Evolutionary conservation across 108 stramenopile species (phyloP).

Genomic region (Cyclotella atomus): DNA sequence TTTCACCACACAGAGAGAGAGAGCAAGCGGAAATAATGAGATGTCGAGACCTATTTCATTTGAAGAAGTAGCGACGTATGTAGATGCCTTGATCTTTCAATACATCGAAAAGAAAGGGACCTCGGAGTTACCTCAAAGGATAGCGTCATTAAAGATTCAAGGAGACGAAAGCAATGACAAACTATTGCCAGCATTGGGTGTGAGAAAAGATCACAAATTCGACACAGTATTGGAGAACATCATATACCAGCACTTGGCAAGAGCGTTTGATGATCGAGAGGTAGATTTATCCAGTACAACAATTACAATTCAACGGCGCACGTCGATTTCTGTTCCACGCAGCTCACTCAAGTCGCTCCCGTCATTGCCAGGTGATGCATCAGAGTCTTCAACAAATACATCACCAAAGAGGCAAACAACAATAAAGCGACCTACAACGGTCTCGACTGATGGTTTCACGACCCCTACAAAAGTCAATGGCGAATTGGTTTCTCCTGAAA

Average conservation of each 20-base stretch:
- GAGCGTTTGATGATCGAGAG: slow-evolving; percentile 8
- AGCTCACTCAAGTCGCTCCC: neutral
- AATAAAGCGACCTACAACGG: neutral
- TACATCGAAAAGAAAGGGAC: slow-evolving; percentile 5
- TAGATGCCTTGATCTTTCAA: slow-evolving; percentile 5
- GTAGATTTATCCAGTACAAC: neutral
- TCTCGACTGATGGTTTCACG: neutral
- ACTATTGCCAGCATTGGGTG: neutral
- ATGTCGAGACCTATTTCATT: neutral
- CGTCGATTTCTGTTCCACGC: neutral
- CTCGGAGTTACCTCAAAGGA: neutral
- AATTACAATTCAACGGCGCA: neutral
- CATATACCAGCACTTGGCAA: slow-evolving; percentile 5
- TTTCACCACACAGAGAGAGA: no score
- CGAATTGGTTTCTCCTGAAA: neutral
- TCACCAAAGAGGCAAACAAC: neutral
- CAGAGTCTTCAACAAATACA: neutral
- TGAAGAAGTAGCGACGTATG: slow-evolving; percentile 4
- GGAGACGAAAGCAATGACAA: neutral
- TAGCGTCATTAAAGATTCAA: neutral
- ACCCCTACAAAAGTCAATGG: neutral
- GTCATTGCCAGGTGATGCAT: neutral
- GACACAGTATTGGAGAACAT: slow-evolving; percentile 18
- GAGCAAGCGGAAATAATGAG: no score
- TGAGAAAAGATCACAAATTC: neutral